A percentile compares a stretch with the other conserved stretches of the same genome.
Conservation (phyloP, 2,329 filamentous ascomycete genomes). For the Aspergillus ruber region DNA sequence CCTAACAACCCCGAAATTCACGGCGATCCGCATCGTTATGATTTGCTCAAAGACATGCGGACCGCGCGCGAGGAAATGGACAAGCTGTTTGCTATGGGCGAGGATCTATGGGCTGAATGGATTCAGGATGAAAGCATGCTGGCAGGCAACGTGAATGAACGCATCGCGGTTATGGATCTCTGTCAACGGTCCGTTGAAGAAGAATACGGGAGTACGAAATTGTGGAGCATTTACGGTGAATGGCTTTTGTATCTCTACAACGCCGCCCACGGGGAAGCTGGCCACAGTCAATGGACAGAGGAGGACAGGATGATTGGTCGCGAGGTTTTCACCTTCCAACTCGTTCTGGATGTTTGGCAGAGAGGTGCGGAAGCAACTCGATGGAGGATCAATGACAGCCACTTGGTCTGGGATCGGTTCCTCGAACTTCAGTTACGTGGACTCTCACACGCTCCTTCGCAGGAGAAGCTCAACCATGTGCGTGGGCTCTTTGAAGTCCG, state of each 20-base stretch:
- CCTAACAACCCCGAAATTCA: conserved; percentile 39
- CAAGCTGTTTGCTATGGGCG: conserved; percentile 56
- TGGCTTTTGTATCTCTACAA: conserved; percentile 54
- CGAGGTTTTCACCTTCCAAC: conserved; percentile 54
- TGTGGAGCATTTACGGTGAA: conserved; percentile 59
- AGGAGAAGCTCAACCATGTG: conserved; percentile 45
- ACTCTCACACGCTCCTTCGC: conserved; percentile 41
- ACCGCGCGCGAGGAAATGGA: conserved; percentile 53
- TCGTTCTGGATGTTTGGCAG: conserved; percentile 51
- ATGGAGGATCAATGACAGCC: conserved; percentile 56
- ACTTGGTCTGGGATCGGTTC: conserved; percentile 57
- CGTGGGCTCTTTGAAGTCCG: conserved; percentile 49
- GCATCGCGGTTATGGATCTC: conserved; percentile 53
- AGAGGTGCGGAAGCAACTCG: conserved; percentile 52
- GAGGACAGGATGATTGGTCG: conserved; percentile 53
- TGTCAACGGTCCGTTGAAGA: conserved; percentile 55
- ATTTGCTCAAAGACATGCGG: conserved; percentile 42
- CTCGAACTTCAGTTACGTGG: conserved; percentile 51
- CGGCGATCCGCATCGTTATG: conserved; percentile 40
- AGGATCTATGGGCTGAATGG: conserved; percentile 58
- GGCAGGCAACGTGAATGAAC: conserved; percentile 51
- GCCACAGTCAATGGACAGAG: conserved; percentile 41
- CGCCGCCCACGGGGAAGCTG: conserved; percentile 41
- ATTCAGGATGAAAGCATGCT: conserved; percentile 57
- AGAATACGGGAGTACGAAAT: conserved; percentile 54